Conservation (phyloP, 208 protist genomes). For the Trypanosoma avium region DNA sequence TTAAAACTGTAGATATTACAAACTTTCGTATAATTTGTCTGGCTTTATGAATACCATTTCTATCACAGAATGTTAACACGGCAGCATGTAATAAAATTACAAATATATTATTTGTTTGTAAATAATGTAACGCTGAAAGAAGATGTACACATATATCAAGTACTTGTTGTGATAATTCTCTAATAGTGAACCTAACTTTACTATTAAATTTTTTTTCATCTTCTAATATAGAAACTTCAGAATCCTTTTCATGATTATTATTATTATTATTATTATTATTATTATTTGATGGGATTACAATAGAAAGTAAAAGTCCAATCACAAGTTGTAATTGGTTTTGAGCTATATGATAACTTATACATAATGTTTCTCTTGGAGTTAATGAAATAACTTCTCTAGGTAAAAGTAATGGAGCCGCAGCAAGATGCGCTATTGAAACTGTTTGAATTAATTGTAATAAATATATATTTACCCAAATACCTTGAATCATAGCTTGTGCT, state of each 20-base stretch:
- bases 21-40: slow-evolving; percentile 17
- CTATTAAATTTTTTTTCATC: slow-evolving; percentile 10
- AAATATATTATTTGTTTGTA: slow-evolving; percentile 19
- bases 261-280: too few relatives aligned
- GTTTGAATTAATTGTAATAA: slow-evolving; percentile 47
- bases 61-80: slow-evolving; percentile 23
- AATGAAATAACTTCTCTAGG: slow-evolving; percentile 21
- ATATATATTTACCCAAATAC: slow-evolving; percentile 39
- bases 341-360: slow-evolving; percentile 34
- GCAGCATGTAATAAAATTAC: slow-evolving; percentile 24
- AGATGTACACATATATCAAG: slow-evolving; percentile 22
- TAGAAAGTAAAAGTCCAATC: slow-evolving; percentile 16
- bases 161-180: slow-evolving; percentile 1
- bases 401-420: slow-evolving; percentile 18
- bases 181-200: slow-evolving; percentile 6
- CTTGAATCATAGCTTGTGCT: slow-evolving; percentile 41
- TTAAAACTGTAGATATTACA: background rate
- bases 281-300: background rate
- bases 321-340: slow-evolving; percentile 20
- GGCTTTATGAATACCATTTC: slow-evolving; percentile 24
- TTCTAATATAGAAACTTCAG: background rate
- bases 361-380: slow-evolving; percentile 22
- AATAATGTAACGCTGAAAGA: slow-evolving; percentile 16
- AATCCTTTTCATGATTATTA: too few relatives aligned
- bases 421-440: slow-evolving; percentile 29